These are phyloP conservation scores for Sporisorium exsertum DNA, from an alignment of 1,284 basidiomycete species.

Conservation along the genomic window DNA sequence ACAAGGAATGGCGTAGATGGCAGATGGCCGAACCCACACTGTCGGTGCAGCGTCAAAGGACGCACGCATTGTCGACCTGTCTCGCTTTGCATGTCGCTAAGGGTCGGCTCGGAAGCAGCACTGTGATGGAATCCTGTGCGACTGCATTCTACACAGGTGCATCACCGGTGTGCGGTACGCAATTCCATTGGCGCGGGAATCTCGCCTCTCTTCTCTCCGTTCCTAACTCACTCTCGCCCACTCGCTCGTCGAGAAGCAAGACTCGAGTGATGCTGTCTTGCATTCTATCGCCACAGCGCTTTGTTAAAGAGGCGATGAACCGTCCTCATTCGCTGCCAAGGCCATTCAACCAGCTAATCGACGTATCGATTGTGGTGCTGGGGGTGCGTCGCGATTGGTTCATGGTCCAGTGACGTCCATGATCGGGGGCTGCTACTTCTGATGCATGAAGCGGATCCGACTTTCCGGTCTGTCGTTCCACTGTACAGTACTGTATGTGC, in stretches of 20 bases:
- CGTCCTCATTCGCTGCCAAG: no score
- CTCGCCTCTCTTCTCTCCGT: background rate
- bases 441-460: background rate
- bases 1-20: slow-evolving; percentile 3
- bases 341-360: no score
- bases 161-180: background rate
- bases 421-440: background rate
- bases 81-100: background rate
- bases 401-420: background rate
- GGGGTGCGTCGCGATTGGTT: background rate
- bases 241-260: background rate
- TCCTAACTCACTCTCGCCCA: background rate
- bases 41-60: background rate
- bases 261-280: background rate
- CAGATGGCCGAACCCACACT: background rate
- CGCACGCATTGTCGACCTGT: background rate
- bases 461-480: background rate
- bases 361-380: no score
- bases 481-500: no score
- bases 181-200: background rate
- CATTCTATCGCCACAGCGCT: background rate
- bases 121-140: background rate
- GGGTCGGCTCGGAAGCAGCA: background rate
- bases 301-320: no score
- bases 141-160: background rate